Evolutionary conservation across 208 protist genomes (phyloP), one percentile per base, ranked within the genome.

Genomic region (Wallacemonas sp.): DNA sequence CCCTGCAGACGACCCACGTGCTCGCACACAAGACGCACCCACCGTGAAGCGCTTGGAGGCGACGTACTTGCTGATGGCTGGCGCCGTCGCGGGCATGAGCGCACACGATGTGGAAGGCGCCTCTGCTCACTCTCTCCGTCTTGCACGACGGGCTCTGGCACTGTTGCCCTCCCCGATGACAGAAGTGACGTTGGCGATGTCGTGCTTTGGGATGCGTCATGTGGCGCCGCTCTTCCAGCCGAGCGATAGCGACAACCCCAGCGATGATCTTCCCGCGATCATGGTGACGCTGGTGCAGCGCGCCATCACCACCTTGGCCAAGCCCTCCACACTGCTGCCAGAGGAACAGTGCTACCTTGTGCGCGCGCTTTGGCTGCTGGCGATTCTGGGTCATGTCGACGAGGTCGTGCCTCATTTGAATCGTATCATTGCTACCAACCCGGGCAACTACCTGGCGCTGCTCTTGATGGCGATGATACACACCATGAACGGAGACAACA

Each of bases 331-430:
- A 26, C 54, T 71, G 46, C 28, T 62, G 1, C 59, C 31, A 17
- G 79, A 88, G 27, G 56, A 77, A 2, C 21, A 58, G n/a, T 49
- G 68, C 24, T 80, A 80, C 39, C 51, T 80, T 11, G 34, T 65
- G 17, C 82, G 84, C 30, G 72, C 80, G 59, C 44, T 73, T 2
- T 94, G 88, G 88, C 66, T 94, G 51, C 62, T 86, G 33, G 84
- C 75, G 1, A 39, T 80, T 24, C 58, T 90, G 11, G 82, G 84
- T 1, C 70, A 82, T 2, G 34, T 41, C 8, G 54, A 68, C 11
- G 54, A 46, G 11, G 79, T 77, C 17, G 56, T 64, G 6, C 36
- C 30, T 34, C 49, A 74, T 14, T 68, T 83, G 12, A 74, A 70
- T 15, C 28, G 27, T 9, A 53, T 91, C 46, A 34, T 86, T 14